Evolutionary conservation across 2,329 filamentous ascomycete genomes (phyloP), one percentile per base, ranked within the genome.

Genomic region (Proliferodiscus dingleyae): DNA sequence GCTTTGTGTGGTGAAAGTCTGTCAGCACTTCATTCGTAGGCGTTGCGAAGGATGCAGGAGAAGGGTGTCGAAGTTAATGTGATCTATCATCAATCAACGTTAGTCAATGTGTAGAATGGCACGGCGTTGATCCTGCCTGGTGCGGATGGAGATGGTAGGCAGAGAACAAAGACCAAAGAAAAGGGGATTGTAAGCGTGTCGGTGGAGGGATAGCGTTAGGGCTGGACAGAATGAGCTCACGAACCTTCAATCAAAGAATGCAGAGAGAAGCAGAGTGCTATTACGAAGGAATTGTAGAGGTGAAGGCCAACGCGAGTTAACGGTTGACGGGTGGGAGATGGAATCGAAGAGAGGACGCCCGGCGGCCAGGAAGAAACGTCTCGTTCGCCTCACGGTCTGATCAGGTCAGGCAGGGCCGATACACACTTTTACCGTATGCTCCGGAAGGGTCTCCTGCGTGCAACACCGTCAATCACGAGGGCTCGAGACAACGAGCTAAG

Each of bases 321-420:
- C 62, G 62, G 64, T 63, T 64, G 67, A 61, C 60, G 62, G 67
- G n/a, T n/a, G n/a, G n/a, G 72, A 42, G 47, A 49, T 28, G 44
- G 58, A 62, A 62, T 60, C 50, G 59, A 63, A 61, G 59, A n/a
- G 68, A 73, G 75, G 75, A 75, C 74, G 76, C 76, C n/a, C 75
- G 73, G 76, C 75, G 75, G 69, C 76, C 75, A 61, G 54, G 53
- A 63, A 57, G 42, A 45, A 49, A 38, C 46, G 50, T 42, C 41
- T 56, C 43, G 52, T 47, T 57, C 53, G 53, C 50, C 34, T 23
- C 19, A 11, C 18, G 18, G 15, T 18, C 18, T 13, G 9, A 54
- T 57, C 51, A 51, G 47, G 39, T n/a, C 42, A 54, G 29, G 16
- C 34, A 37, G 34, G 21, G 21, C 34, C 18, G 34, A 37, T 59